Evolutionary conservation across 257 asterid species (phyloP).

Genomic region (Jasminum sambac): DNA sequence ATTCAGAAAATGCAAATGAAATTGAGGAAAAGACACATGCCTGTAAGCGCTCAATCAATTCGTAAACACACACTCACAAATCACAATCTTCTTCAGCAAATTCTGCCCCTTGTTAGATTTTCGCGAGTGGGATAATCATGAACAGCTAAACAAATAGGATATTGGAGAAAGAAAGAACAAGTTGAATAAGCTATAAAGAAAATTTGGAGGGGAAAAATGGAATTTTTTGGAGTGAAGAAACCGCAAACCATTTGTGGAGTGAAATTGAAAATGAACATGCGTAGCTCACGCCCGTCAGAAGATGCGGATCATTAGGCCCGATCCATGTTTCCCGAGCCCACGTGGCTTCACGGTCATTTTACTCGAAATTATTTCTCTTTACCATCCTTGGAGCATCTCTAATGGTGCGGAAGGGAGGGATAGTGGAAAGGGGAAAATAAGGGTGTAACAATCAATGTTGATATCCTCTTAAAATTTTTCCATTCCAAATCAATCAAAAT

Average conservation of each 20-base stretch:
- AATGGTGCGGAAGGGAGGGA: too few species aligned
- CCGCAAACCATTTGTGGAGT: slow-evolving; percentile 16
- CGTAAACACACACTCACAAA: slow-evolving; percentile 30
- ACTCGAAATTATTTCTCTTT: not conserved
- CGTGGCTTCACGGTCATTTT: not conserved
- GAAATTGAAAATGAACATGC: slow-evolving; percentile 28
- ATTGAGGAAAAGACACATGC: slow-evolving; percentile 21
- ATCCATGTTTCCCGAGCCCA: slow-evolving; percentile 43
- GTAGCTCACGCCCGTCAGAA: slow-evolving; percentile 21
- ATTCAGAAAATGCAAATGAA: not conserved
- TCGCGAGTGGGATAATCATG: not conserved
- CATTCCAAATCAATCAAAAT: too few species aligned
- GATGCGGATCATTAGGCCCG: slow-evolving; percentile 59
- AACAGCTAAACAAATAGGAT: not conserved
- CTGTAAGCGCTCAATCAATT: slow-evolving; percentile 30
- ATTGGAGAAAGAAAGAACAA: slow-evolving; percentile 9
- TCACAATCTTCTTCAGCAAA: slow-evolving; percentile 3
- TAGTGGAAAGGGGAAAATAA: too few species aligned
- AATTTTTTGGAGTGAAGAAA: slow-evolving; percentile 26
- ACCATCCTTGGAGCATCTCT: too few species aligned
- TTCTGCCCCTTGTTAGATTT: not conserved
- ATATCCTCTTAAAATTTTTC: too few species aligned
- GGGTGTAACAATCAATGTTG: too few species aligned
- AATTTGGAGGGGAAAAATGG: slow-evolving; percentile 36
- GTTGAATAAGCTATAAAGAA: slow-evolving; percentile 8